These are phyloP conservation scores for Starmera quercuum DNA, from an alignment of 805 yeast species.

Conservation along the genomic window DNA sequence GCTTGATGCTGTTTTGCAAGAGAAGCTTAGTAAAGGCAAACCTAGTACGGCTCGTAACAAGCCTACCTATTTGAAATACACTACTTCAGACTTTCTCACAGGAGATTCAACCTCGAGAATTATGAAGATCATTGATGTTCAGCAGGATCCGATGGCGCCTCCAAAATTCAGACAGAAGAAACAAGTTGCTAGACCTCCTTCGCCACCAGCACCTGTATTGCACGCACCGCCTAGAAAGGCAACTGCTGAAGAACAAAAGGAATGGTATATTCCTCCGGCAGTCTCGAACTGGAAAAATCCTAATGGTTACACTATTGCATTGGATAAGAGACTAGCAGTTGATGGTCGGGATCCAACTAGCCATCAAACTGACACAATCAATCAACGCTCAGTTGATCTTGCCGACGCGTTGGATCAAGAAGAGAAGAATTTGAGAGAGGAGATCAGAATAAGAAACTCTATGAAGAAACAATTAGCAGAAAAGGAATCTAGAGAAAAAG, in stretches of 20 bases:
- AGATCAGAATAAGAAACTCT: slow-evolving; percentile 41
- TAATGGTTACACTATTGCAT: slow-evolving; percentile 75
- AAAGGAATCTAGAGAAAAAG: slow-evolving; percentile 40
- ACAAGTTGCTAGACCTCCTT: slow-evolving; percentile 62
- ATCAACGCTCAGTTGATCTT: slow-evolving; percentile 52
- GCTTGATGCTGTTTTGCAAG: slow-evolving; percentile 41
- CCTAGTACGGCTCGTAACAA: slow-evolving; percentile 20
- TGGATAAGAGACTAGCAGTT: slow-evolving; percentile 66
- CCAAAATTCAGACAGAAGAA: slow-evolving; percentile 62
- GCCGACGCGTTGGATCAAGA: slow-evolving; percentile 70
- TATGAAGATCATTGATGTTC: slow-evolving; percentile 58
- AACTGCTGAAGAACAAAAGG: slow-evolving; percentile 63
- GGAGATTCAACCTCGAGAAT: slow-evolving; percentile 28
- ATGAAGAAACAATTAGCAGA: slow-evolving; percentile 42
- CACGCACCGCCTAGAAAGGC: slow-evolving; percentile 39
- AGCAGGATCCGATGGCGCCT: slow-evolving; percentile 83
- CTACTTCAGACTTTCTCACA: slow-evolving; percentile 30
- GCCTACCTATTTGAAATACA: slow-evolving; percentile 38
- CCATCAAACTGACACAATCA: slow-evolving; percentile 29
- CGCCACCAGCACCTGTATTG: slow-evolving; percentile 67
- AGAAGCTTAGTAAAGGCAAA: slow-evolving; percentile 28
- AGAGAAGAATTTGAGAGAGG: slow-evolving; percentile 51
- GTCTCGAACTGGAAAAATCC: slow-evolving; percentile 95
- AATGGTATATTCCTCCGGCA: slow-evolving; percentile 87
- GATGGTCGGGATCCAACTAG: slow-evolving; percentile 31